phyloP scores from a whole-genome alignment of 2,329 filamentous ascomycete genomes.

The Venturia pyrina region DNA sequence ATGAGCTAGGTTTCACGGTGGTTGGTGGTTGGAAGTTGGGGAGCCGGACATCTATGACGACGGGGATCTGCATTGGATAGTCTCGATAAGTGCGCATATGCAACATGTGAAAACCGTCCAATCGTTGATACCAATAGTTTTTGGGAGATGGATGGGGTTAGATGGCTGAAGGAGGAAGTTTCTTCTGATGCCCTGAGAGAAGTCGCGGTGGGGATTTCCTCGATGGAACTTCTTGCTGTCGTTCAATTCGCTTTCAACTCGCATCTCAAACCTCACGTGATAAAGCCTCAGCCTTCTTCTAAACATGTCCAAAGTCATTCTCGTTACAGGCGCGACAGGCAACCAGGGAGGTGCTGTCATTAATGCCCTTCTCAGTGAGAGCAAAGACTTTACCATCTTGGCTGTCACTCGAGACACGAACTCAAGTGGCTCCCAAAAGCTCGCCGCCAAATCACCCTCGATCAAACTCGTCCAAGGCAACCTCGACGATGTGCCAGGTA shows the following conservation, averaged over 20 bases:
- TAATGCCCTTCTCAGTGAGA: slow-evolving; percentile 33
- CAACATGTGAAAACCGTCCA: neutral
- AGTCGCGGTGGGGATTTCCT: neutral
- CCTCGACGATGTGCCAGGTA: slow-evolving; percentile 36
- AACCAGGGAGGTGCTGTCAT: slow-evolving; percentile 38
- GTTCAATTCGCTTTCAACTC: neutral
- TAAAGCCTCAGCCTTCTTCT: neutral
- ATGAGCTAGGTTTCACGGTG: neutral
- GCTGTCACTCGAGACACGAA: slow-evolving; percentile 49
- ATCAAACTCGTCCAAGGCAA: slow-evolving; percentile 47
- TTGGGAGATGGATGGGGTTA: neutral
- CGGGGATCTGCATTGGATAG: neutral
- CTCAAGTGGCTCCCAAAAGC: slow-evolving; percentile 41
- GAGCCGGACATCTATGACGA: slow-evolving; percentile 1
- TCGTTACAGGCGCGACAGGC: slow-evolving; percentile 37
- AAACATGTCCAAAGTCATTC: slow-evolving; percentile 31
- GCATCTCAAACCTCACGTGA: neutral
- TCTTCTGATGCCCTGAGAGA: neutral
- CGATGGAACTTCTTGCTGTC: neutral
- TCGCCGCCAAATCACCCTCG: slow-evolving; percentile 33
- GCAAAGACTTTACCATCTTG: slow-evolving; percentile 39
- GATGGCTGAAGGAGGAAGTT: neutral
- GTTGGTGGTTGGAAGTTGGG: neutral
- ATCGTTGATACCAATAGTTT: neutral
- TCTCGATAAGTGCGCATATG: neutral